phyloP scores from a whole-genome alignment of 176 grass and related monocot species.

The Zizania latifolia region DNA sequence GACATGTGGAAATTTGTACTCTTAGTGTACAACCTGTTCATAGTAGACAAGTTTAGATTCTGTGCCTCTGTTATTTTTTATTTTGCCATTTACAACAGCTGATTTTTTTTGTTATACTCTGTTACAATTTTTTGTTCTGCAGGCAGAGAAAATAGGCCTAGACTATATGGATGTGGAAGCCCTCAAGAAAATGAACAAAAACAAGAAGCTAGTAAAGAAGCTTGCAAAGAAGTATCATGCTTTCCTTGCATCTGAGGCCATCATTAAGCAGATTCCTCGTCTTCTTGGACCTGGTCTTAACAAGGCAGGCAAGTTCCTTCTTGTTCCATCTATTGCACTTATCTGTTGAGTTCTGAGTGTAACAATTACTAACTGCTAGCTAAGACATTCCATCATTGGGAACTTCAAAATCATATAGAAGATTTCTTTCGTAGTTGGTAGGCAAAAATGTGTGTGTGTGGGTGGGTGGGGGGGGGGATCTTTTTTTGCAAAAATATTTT shows the following conservation, averaged over 20 bases:
- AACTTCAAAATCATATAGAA: too few species aligned
- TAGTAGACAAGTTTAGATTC: background rate
- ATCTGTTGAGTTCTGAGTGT: background rate
- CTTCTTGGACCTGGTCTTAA: slow-evolving; percentile 94
- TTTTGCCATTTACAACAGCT: background rate
- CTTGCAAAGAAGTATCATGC: slow-evolving; percentile 91
- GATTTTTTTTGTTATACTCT: background rate
- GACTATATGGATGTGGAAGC: slow-evolving; percentile 85
- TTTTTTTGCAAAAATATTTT: too few species aligned
- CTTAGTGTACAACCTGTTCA: background rate
- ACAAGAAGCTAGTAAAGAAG: slow-evolving; percentile 91
- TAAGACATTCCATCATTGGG: background rate
- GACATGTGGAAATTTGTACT: background rate
- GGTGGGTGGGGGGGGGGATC: too few species aligned
- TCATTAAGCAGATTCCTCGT: slow-evolving; percentile 90
- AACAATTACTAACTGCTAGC: background rate
- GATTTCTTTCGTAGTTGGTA: too few species aligned
- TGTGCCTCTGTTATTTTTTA: too few species aligned
- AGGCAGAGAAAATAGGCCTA: slow-evolving; percentile 68
- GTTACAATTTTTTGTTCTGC: background rate
- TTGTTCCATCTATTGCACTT: background rate
- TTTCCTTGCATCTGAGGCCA: slow-evolving; percentile 82
- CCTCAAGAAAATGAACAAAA: slow-evolving; percentile 93
- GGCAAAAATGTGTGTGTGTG: too few species aligned
- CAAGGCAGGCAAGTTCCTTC: slow-evolving; percentile 57